Evolutionary conservation across 208 protist species (phyloP).

Genomic region (Leishmania gerbilli): DNA sequence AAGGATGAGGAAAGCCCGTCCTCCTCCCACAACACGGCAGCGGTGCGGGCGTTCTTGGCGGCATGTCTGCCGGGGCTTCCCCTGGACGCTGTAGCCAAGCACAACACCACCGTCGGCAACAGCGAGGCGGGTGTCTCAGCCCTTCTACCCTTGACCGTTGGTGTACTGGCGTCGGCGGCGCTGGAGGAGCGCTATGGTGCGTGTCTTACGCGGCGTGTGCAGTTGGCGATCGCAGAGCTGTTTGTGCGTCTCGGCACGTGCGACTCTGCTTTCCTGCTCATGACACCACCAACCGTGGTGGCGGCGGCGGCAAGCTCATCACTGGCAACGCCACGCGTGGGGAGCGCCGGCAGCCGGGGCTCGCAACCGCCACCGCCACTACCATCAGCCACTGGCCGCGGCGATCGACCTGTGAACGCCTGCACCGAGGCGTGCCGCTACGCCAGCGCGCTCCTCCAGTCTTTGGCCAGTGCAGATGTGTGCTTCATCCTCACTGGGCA

Average conservation of each 20-base stretch:
- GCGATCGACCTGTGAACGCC: slow-evolving; percentile 39
- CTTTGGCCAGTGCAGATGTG: slow-evolving; percentile 31
- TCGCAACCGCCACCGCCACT: not conserved
- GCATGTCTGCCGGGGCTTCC: slow-evolving; percentile 30
- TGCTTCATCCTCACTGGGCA: slow-evolving; percentile 16
- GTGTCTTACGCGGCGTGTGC: slow-evolving; percentile 51
- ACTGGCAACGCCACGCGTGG: not conserved
- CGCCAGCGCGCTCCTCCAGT: slow-evolving; percentile 53
- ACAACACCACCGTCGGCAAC: slow-evolving; percentile 4
- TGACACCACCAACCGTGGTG: slow-evolving; percentile 22
- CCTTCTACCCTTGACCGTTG: slow-evolving; percentile 9
- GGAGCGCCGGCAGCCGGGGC: not conserved
- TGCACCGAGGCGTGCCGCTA: slow-evolving; percentile 57
- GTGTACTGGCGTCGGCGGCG: slow-evolving; percentile 37
- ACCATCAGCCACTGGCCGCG: not conserved
- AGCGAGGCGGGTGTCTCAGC: not conserved
- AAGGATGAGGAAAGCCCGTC: slow-evolving; percentile 27
- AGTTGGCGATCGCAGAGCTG: slow-evolving; percentile 62
- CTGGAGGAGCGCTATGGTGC: slow-evolving; percentile 49
- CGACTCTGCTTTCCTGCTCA: slow-evolving; percentile 40
- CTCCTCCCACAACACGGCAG: slow-evolving; percentile 29
- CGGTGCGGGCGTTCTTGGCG: slow-evolving; percentile 26
- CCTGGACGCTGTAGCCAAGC: slow-evolving; percentile 7
- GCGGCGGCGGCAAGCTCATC: slow-evolving; percentile 10
- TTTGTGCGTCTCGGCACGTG: slow-evolving; percentile 52